Evolutionary conservation across 768 basidiomycete species (phyloP), one percentile per base, ranked within the genome.

Genomic region (Leccinum rimulosum): DNA sequence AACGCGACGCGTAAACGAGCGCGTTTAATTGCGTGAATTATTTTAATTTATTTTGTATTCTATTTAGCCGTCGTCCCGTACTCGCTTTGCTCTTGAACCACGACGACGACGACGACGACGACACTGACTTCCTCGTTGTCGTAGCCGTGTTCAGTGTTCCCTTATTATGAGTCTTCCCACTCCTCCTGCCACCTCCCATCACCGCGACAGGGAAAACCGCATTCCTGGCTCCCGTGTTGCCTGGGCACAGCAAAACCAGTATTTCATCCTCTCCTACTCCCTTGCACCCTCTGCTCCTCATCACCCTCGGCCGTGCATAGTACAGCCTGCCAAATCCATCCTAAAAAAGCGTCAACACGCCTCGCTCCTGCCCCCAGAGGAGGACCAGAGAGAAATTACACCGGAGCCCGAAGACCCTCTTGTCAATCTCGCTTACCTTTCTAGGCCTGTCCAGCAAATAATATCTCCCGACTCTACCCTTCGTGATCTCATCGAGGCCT

Each of bases 401-500:
- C 92, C 91, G n/a, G 91, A 91, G 65, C 91, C 92, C 3, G 73
- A 74, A 2, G 83, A 86, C 65, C 88, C 89, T 11, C 78, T 91
- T 17, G 77, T 77, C 7, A 79, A 91, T 65, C 73, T 85, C 12
- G 71, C 73, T 19, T 93, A 91, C 68, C 82, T 93, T 31, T 79
- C 79, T n/a, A 75, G 79, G 28, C 86, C 91, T 3, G 80, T 93
- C 3, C 71, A 80, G 3, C 80, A 77, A 52, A 86, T 93, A 55
- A 71, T 89, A 27, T 75, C 80, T 11, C 63, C 72, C 1, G 75
- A 80, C 45, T 72, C 81, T 14, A 76, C 79, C 50, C 75, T 85
- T 50, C 75, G 76, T 54, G 83, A 85, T 58, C 80, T 91, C 59
- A 87, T 87, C 56, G 86, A 89, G 67, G 89, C 86, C 0, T 93